These are phyloP conservation scores for Poa annua DNA, from an alignment of 176 grass and related monocot species.

Conservation along the genomic window DNA sequence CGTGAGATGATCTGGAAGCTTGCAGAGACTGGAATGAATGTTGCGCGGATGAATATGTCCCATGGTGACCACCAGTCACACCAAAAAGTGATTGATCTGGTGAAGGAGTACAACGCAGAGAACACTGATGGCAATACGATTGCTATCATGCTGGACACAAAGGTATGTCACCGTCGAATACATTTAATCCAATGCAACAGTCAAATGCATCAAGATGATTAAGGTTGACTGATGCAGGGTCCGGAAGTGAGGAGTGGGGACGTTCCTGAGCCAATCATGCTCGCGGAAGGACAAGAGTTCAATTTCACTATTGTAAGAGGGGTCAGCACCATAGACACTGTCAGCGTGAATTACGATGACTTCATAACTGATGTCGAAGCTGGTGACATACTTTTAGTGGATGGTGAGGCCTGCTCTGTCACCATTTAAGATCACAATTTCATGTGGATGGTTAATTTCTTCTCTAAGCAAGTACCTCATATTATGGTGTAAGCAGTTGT, in stretches of 20 bases:
- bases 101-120: constrained; percentile 87
- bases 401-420: constrained; percentile 72
- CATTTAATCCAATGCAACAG: background rate
- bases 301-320: constrained; percentile 93
- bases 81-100: constrained; percentile 92
- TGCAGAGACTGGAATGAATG: constrained; percentile 91
- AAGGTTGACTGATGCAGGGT: constrained; percentile 60
- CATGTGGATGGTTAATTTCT: constrained; percentile 12
- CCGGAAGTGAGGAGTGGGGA: constrained; percentile 99
- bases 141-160: constrained; percentile 97
- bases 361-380: constrained; percentile 98
- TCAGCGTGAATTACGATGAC: constrained; percentile 96
- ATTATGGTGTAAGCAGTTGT: background rate
- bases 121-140: constrained; percentile 76
- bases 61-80: constrained; percentile 97
- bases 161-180: constrained; percentile 53
- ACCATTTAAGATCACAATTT: constrained; percentile 15
- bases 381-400: constrained; percentile 89
- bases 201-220: constrained; percentile 26
- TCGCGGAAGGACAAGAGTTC: constrained; percentile 83
- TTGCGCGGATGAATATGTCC: constrained; percentile 95
- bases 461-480: constrained; percentile 17
- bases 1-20: constrained; percentile 96
- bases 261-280: constrained; percentile 84
- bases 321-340: constrained; percentile 77